Evolutionary conservation across 805 yeast species (phyloP), one percentile per base, ranked within the genome.

Genomic region (Candida maesae): DNA sequence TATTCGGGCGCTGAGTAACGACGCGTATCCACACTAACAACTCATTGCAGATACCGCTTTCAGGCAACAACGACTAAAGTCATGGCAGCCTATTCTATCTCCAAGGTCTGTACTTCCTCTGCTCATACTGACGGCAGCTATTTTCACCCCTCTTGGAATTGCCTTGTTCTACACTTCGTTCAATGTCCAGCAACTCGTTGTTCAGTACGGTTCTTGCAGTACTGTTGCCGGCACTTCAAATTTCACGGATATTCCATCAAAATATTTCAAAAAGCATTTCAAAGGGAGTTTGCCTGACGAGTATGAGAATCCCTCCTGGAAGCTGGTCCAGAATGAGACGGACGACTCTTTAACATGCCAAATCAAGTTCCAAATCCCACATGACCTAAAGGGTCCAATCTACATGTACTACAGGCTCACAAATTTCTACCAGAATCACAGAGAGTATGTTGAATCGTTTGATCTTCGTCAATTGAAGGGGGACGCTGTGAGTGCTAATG

Each of bases 401-500:
- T 89, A 72, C 59, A 57, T 88, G 48, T 93, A 87, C 65, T 93
- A 93, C 66, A 79, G 81, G 51, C 68, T 93, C 55, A 89, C 96
- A 26, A 88, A 88, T 60, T 93, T 91, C 63, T 89, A 73, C 62
- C 98, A 93, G 62, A 93, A 93, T 61, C 99, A 93, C 66, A 78
- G 99, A 46, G 86, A 93, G 47, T 93, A 88, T 59, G 98, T 91
- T 25, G 80, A 79, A 46, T 84, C 95, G 9, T 85, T 74, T 61
- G 95, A 89, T 60, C 76, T 83, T 61, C 70, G 73, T 30, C 99
- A 93, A 64, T 59, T 93, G 36, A 77, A 78, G 45, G 99, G 99
- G 2, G 62, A 75, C 21, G 86, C 91, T 3, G 79, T 83, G 7
- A 41, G 72, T 0, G 66, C 67, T 3, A 71, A 64, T 20, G 73